phyloP scores from a whole-genome alignment of 2,329 filamentous ascomycete genomes.

The Trichothecium sympodiale region DNA sequence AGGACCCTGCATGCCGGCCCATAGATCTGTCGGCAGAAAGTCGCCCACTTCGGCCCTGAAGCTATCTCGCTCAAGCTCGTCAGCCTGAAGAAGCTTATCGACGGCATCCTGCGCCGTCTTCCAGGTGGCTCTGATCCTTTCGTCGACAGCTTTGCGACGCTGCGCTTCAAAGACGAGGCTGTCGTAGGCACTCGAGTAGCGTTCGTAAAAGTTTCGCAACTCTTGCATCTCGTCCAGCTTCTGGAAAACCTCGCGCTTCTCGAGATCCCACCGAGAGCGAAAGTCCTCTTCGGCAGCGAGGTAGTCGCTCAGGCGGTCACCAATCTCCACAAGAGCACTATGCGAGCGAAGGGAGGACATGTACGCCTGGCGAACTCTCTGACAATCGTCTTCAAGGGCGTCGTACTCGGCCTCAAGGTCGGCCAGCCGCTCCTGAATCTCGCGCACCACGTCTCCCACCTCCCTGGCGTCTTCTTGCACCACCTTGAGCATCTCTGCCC shows the following conservation, averaged over 20 bases:
- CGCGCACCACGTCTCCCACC: slow-evolving; percentile 54
- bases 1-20: slow-evolving; percentile 61
- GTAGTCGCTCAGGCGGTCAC: slow-evolving; percentile 52
- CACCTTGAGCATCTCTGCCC: slow-evolving; percentile 72
- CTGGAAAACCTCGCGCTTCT: slow-evolving; percentile 55
- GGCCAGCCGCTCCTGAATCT: slow-evolving; percentile 63
- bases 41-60: slow-evolving; percentile 79
- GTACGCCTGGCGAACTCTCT: slow-evolving; percentile 37
- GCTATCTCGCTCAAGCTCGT: slow-evolving; percentile 60
- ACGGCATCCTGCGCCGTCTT: slow-evolving; percentile 68
- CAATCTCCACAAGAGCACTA: slow-evolving; percentile 54
- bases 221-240: slow-evolving; percentile 68
- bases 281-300: slow-evolving; percentile 55
- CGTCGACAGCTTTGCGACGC: slow-evolving; percentile 60
- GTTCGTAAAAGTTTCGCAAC: slow-evolving; percentile 74
- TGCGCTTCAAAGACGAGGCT: slow-evolving; percentile 75
- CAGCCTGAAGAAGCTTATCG: slow-evolving; percentile 62
- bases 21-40: slow-evolving; percentile 78
- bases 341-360: slow-evolving; percentile 52
- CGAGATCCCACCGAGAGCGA: slow-evolving; percentile 58
- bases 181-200: slow-evolving; percentile 76
- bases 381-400: slow-evolving; percentile 51
- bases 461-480: slow-evolving; percentile 60
- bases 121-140: slow-evolving; percentile 63
- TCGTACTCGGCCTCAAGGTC: slow-evolving; percentile 66